A percentile compares a stretch with the other conserved stretches of the same genome.
Evolutionary conservation across 208 protist genomes (phyloP).

Genomic region (Strigomonas culicis): DNA sequence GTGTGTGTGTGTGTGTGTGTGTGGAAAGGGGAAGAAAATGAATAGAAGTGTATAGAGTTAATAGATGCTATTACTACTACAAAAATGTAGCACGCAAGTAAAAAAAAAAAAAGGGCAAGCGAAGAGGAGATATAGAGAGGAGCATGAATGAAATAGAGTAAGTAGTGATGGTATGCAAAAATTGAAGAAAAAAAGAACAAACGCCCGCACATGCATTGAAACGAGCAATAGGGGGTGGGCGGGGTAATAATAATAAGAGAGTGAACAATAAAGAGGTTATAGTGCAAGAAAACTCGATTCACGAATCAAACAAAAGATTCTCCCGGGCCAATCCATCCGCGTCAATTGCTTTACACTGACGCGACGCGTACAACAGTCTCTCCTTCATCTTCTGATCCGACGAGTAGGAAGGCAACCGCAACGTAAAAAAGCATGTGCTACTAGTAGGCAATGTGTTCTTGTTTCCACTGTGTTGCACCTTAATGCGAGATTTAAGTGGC

Average conservation of each 20-base stretch:
- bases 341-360: constrained; percentile 94
- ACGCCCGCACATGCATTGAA: background rate
- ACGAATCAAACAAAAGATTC: constrained; percentile 42
- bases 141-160: background rate
- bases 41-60: background rate
- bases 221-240: background rate
- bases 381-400: constrained; percentile 87
- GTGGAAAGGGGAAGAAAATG: background rate
- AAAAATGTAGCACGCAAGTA: background rate
- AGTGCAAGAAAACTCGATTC: background rate
- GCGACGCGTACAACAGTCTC: constrained; percentile 93
- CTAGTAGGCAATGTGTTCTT: constrained; percentile 87
- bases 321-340: constrained; percentile 88
- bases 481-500: constrained; percentile 79
- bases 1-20: background rate
- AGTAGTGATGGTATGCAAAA: background rate
- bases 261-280: background rate
- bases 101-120: background rate
- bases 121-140: background rate
- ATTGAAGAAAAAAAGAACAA: constrained; percentile 2
- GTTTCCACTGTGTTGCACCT: constrained; percentile 68
- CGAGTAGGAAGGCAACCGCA: constrained; percentile 89
- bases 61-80: background rate
- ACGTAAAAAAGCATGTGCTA: constrained; percentile 94
- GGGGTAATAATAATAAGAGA: background rate